phyloP scores from a whole-genome alignment of 305 asterid genomes.

The Solanum hybrid region DNA sequence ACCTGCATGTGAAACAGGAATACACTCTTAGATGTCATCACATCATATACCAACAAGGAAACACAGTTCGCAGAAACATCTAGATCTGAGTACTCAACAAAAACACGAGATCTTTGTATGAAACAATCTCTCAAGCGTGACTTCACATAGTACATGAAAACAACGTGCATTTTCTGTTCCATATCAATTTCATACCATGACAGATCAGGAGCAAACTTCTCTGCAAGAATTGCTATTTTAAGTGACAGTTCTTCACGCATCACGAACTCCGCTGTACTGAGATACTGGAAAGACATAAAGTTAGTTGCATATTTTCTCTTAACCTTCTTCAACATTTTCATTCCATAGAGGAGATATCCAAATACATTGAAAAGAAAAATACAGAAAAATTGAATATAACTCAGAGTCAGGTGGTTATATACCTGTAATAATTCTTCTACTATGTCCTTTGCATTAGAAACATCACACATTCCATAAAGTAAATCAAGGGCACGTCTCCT shows the following conservation, averaged over 20 bases:
- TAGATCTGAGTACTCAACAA: neutral
- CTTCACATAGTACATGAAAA: neutral
- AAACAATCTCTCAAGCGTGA: neutral
- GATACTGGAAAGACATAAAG: conserved; percentile 62
- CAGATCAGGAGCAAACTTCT: conserved; percentile 98
- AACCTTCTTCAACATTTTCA: conserved; percentile 1
- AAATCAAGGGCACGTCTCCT: conserved; percentile 99
- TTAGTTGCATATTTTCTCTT: conserved; percentile 15
- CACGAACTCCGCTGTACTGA: conserved; percentile 85
- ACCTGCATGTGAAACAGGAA: conserved; percentile 43
- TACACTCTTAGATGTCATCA: neutral
- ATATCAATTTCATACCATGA: conserved; percentile 61
- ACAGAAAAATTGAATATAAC: neutral
- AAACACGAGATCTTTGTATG: neutral
- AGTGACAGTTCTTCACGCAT: conserved; percentile 94
- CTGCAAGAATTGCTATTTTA: conserved; percentile 94
- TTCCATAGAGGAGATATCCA: neutral
- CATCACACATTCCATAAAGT: conserved; percentile 99
- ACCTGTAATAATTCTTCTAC: conserved; percentile 99
- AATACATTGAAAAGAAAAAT: neutral
- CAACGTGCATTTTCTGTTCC: neutral
- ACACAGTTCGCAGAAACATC: neutral
- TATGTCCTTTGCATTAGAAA: conserved; percentile 98
- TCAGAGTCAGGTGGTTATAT: neutral
- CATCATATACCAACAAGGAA: neutral